phyloP scores from a whole-genome alignment of 2,329 filamentous ascomycete species.

The Trichophyton simii region DNA sequence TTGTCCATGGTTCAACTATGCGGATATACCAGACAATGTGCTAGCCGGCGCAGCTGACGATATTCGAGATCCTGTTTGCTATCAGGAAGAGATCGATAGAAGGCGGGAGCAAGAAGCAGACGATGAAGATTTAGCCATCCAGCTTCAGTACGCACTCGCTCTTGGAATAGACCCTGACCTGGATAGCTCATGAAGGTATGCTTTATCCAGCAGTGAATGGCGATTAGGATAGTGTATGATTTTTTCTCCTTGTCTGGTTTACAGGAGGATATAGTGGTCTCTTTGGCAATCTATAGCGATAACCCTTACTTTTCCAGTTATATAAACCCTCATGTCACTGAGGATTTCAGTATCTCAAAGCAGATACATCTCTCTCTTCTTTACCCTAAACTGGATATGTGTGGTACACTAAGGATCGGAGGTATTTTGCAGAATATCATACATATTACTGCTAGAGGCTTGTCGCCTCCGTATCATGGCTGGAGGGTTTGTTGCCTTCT shows the following conservation, averaged over 20 bases:
- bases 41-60: constrained; percentile 69
- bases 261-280: no score
- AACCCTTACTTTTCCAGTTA: no score
- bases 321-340: no score
- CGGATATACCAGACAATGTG: constrained; percentile 39
- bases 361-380: no score
- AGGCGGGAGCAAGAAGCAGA: constrained; percentile 38
- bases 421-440: constrained; percentile 7
- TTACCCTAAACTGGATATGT: no score
- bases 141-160: constrained; percentile 29
- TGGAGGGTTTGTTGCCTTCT: background rate
- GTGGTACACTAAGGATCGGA: background rate
- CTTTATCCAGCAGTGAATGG: no score
- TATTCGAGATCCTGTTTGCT: constrained; percentile 18
- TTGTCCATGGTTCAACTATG: constrained; percentile 67
- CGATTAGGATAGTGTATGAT: no score
- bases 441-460: constrained; percentile 3
- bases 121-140: constrained; percentile 41
- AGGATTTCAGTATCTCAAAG: no score
- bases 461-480: background rate
- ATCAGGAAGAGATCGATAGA: constrained; percentile 39
- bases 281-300: no score
- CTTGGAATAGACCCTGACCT: no score
- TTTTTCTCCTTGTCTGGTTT: no score
- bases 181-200: no score